Base-by-base conservation (phyloP, 2,329 filamentous ascomycete species). In the Decorospora gaudefroyi region DNA sequence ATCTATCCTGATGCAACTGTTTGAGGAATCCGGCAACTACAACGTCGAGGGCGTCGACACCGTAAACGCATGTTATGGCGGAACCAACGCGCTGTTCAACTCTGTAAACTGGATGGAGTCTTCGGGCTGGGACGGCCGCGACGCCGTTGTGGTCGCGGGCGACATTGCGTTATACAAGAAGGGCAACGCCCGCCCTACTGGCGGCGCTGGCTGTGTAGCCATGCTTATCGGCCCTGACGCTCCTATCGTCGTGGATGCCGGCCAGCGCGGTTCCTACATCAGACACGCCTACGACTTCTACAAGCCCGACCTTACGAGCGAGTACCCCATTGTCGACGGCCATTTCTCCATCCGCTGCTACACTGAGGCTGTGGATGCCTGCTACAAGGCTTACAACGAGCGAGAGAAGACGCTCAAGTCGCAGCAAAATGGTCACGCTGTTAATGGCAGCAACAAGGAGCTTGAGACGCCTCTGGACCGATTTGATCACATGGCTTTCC, bases 111-210 rank as follows among this genome's bases (percentile, higher is more conserved):
- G 76, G 76, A 67, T 79, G 18, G 76, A 79, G 63, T 78, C 76
- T 8, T 78, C 76, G 2, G 74, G 69, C 6, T 79, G 76, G 76
- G 76, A 79, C 56, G 76, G 76, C 39, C 72, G 76, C 43, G 70
- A 78, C 50, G 76, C 76, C 12, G 71, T 79, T 47, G 76, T 79
- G 11, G 75, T 79, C 22, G 73, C 76, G 22, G 76, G 76, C 48
- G 76, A 79, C 59, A 79, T 79, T 63, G 76, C 76, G 19, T 68
- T 78, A 15, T 79, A 79, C 72, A 77, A 77, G 68, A 78, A 78
- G 73, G 76, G 76, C 51, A 74, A 74, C 40, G 76, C 76, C 21
- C 72, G 76, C 61, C 76, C 76, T 3, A 79, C 76, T 32, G 76
- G 76, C 53, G 76, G 76, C 55, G 76, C 74, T 57, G 76, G 76